Evolutionary conservation across 768 basidiomycete species (phyloP), one percentile per base, ranked within the genome.

Genomic region (Vararia minispora): DNA sequence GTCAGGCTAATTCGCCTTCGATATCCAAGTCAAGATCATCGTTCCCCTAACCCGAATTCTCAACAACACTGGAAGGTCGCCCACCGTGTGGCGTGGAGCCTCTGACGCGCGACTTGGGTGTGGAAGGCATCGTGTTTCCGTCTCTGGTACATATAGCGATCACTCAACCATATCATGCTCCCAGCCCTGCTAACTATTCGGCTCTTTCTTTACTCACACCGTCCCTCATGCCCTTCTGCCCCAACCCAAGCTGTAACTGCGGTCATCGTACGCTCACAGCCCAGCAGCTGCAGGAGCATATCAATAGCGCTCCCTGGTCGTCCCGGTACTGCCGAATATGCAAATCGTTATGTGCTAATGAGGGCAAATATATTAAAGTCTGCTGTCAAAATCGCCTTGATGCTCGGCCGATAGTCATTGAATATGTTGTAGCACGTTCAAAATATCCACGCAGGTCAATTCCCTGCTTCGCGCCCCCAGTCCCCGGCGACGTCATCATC

Each of bases 181-280:
- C n/a, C n/a, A n/a, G n/a, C n/a, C n/a, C n/a, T n/a, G n/a, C n/a
- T n/a, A n/a, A n/a, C n/a, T n/a, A n/a, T n/a, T n/a, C n/a, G n/a
- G n/a, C n/a, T n/a, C n/a, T n/a, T n/a, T n/a, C n/a, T n/a, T n/a
- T n/a, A n/a, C n/a, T n/a, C n/a, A n/a, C n/a, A n/a, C n/a, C n/a
- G n/a, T n/a, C n/a, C n/a, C n/a, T 33, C 21, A 46, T 48, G 45
- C 39, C 39, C 25, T 23, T 38, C 35, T 48, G 47, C 22, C 47
- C 47, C 29, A 41, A 48, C 35, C 33, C 45, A 11, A 4, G 28
- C 7, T 48, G 47, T 33, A 32, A 33, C 27, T 48, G 45, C 37
- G 45, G 18, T 14, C 47, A 45, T 30, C 39, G 24, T 34, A 35
- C 37, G 28, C 18, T 41, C 14, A 3, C 37, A 1, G 41, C 37